Evolutionary conservation across 1,139 yeast genomes (phyloP), one percentile per base, ranked within the genome.

Genomic region (Suhomyces taliae): DNA sequence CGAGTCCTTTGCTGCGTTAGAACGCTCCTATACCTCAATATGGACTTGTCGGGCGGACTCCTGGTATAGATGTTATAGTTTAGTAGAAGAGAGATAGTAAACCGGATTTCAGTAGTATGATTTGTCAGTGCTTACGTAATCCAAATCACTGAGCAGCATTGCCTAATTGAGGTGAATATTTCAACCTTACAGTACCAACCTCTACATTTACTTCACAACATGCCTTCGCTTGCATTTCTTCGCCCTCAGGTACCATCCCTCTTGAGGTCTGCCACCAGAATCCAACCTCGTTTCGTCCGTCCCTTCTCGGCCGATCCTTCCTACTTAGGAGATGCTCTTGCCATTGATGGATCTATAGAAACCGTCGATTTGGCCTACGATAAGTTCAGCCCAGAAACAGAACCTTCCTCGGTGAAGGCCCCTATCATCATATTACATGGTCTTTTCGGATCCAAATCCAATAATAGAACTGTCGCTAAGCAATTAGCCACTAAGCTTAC

Each of bases 351-450:
- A 10, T 41, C 62, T 34, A 60, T 69, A 7, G 62, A 58, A 46
- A 62, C 75, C 0, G 76, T 72, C 3, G 57, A 61, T 14, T 58
- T 72, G 36, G 57, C 47, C 9, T 71, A 52, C 46, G 76, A 72
- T 41, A 54, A 60, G 26, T 69, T 67, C 49, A 49, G 59, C 1
- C 73, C 75, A 4, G 51, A 51, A 31, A 44, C 47, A 1, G 47
- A 32, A 12, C 49, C 55, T 4, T 52, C 56, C 1, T 47, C 46
- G 1, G 37, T 39, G 12, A 64, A 46, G 54, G 58, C 72, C 14
- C 96, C 97, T 1, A 67, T 93, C 12, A 65, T 93, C 34, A 81
- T 93, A 34, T 66, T 91, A 36, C 99, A 93, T 66, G 99, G 99
- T 0, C 69, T 93, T 10, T 90, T 93, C 64, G 99, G 99, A 1